These are phyloP conservation scores for Glutinoglossum americanum DNA, from an alignment of 495 filamentous ascomycete genomes.

Conservation along the genomic window DNA sequence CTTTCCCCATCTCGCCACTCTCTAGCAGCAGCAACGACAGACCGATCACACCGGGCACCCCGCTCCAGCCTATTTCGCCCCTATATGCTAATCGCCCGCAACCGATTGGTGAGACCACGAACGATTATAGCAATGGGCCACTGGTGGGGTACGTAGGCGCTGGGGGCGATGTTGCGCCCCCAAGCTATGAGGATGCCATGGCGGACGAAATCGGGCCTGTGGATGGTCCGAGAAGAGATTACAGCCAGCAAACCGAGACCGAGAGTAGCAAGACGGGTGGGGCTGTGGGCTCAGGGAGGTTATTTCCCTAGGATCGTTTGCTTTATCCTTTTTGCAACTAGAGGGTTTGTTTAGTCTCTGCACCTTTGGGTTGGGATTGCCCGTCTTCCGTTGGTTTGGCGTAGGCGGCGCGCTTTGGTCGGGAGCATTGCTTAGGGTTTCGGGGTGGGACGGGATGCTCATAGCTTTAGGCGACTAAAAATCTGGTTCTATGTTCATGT, in stretches of 20 bases:
- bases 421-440: not conserved
- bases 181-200: conserved; percentile 8
- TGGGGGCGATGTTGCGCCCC: conserved; percentile 1
- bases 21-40: not conserved
- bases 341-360: not conserved
- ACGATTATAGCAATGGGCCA: not conserved
- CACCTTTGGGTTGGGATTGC: not conserved
- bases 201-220: conserved; percentile 7
- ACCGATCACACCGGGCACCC: not conserved
- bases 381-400: not conserved
- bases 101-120: not conserved
- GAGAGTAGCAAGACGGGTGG: not conserved
- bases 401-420: not conserved
- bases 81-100: not conserved
- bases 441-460: not conserved
- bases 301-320: not conserved
- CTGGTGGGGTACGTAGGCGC: not conserved
- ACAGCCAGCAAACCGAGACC: not conserved
- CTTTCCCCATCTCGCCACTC: not conserved
- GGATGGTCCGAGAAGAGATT: conserved; percentile 5
- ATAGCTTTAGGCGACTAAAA: not conserved
- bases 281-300: not conserved
- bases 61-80: not conserved
- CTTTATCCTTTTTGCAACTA: not conserved
- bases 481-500: not conserved